Percentiles rank a stretch among this genome's conserved stretches.
Conservation (phyloP, 2,329 filamentous ascomycete genomes). For the Claviceps sp. region DNA sequence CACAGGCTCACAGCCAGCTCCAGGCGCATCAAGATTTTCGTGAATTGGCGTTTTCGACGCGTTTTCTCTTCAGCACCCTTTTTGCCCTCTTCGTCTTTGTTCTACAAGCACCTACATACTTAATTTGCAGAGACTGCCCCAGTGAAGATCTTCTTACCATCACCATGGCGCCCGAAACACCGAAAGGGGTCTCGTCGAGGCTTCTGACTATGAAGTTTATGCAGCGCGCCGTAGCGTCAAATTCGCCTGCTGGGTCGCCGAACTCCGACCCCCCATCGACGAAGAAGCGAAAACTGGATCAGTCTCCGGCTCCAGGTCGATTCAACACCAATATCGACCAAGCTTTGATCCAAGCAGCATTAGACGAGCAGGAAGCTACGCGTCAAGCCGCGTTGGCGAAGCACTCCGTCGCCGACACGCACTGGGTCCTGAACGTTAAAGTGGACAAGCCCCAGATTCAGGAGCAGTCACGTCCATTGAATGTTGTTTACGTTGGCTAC, state of each 20-base stretch:
- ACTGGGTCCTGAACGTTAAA: conserved; percentile 56
- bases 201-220: conserved; percentile 96
- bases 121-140: too few species aligned
- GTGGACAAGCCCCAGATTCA: conserved; percentile 12
- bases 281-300: conserved; percentile 48
- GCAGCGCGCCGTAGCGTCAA: conserved; percentile 67
- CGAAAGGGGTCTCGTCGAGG: conserved; percentile 67
- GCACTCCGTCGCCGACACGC: conserved; percentile 54
- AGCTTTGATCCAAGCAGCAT: conserved; percentile 46
- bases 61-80: background rate
- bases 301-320: conserved; percentile 23
- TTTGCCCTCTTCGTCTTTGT: background rate
- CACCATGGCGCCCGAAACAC: conserved; percentile 36
- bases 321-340: conserved; percentile 35
- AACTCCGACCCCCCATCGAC: conserved; percentile 36
- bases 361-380: conserved; percentile 54
- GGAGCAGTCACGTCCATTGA: conserved; percentile 26
- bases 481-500: conserved; percentile 46
- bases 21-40: background rate
- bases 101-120: too few species aligned
- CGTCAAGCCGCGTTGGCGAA: conserved; percentile 47
- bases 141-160: background rate
- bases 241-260: conserved; percentile 29
- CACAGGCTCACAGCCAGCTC: background rate
- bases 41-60: background rate